Conservation (phyloP, 1,139 yeast species). For the Taphrina communis region DNA sequence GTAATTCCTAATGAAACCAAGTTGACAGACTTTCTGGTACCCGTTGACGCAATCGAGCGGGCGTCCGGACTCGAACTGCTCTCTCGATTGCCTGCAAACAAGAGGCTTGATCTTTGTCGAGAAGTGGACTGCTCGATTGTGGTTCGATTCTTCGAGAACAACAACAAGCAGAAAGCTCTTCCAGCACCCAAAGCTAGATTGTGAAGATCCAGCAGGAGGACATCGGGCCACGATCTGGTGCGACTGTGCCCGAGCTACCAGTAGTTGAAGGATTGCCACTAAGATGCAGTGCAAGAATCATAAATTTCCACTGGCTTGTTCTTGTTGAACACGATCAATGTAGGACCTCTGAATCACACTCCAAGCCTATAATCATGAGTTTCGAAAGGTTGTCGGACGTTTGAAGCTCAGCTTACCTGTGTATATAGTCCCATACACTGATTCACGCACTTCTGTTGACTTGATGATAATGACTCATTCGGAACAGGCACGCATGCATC, state of each 20-base stretch:
- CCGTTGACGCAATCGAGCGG: conserved; percentile 79
- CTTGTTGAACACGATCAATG: conserved; percentile 57
- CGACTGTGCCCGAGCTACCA: no score
- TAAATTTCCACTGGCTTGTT: conserved; percentile 24
- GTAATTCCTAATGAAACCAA: conserved; percentile 72
- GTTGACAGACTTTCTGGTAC: conserved; percentile 78
- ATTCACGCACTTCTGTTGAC: conserved; percentile 53
- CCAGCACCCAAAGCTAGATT: conserved; percentile 48
- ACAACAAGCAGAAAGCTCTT: conserved; percentile 54
- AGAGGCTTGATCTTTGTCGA: conserved; percentile 72
- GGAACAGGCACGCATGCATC: conserved; percentile 72
- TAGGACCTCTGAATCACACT: conserved; percentile 56
- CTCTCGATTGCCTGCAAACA: conserved; percentile 66
- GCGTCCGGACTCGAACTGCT: conserved; percentile 78
- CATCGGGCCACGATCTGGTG: no score
- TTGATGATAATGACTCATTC: conserved; percentile 56
- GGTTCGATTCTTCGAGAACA: conserved; percentile 77
- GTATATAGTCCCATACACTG: conserved; percentile 33
- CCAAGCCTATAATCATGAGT: conserved; percentile 73
- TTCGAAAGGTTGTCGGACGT: conserved; percentile 47
- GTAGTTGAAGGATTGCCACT: no score
- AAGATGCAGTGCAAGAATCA: not conserved
- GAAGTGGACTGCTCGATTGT: conserved; percentile 80
- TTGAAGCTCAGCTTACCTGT: conserved; percentile 50
- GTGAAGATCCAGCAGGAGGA: not conserved